These are phyloP conservation scores for Leishmania martiniquensis DNA, from an alignment of 208 protist genomes.

Conservation along the genomic window DNA sequence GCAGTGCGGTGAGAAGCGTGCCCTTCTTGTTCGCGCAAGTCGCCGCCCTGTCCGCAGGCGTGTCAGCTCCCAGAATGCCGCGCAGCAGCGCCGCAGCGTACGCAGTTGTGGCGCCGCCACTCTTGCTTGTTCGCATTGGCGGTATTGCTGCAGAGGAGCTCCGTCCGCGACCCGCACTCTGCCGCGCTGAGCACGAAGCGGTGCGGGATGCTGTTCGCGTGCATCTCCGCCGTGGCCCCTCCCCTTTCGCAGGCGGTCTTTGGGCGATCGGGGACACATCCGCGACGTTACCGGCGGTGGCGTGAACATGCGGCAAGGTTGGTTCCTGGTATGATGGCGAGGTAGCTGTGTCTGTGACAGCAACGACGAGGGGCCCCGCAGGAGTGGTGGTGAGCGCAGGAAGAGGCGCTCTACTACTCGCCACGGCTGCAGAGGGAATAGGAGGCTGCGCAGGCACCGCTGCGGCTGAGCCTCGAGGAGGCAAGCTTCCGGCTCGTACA, in stretches of 20 bases:
- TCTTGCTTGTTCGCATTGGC: conserved; percentile 4
- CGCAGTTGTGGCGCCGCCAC: background rate
- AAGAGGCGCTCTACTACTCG: background rate
- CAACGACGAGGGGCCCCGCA: background rate
- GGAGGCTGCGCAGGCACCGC: background rate
- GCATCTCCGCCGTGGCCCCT: background rate
- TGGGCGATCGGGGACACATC: background rate
- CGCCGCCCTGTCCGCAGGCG: background rate
- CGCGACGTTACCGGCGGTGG: background rate
- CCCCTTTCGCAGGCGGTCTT: background rate
- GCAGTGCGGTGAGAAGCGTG: background rate
- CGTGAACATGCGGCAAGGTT: background rate
- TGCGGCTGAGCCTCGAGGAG: background rate
- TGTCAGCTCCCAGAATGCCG: background rate
- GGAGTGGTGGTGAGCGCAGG: background rate
- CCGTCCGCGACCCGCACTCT: background rate
- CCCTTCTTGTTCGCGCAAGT: background rate
- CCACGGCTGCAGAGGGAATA: background rate
- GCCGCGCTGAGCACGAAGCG: background rate
- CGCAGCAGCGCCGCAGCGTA: conserved; percentile 17
- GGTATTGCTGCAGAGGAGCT: background rate
- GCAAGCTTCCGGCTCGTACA: background rate
- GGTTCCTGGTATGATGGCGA: background rate
- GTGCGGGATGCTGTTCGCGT: background rate
- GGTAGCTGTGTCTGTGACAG: background rate